Percentiles rank a stretch among this genome's conserved stretches.
These are phyloP conservation scores for Trametes gibbosa DNA, from an alignment of 768 basidiomycete species.

Conservation along the genomic window DNA sequence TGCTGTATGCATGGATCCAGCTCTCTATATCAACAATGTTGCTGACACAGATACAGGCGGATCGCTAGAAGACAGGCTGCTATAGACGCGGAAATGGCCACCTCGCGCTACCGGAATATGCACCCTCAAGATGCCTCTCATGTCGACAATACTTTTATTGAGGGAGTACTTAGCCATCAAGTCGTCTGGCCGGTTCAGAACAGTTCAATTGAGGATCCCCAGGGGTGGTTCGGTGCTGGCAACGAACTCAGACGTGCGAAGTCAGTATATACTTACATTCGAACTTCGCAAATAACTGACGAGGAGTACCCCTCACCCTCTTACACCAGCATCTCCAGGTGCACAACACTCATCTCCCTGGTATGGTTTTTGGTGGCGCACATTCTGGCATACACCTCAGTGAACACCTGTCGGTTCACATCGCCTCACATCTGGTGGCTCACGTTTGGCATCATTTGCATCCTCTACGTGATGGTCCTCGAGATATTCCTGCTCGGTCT, in stretches of 20 bases:
- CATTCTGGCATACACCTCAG: constrained; percentile 73
- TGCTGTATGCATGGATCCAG: constrained; percentile 11
- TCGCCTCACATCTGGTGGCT: constrained; percentile 89
- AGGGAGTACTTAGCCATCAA: neutral
- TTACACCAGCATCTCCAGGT: constrained; percentile 49
- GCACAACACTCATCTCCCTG: constrained; percentile 69
- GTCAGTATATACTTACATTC: too few species aligned
- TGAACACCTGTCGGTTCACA: constrained; percentile 66
- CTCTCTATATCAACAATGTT: too few species aligned
- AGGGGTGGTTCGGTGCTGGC: too few species aligned
- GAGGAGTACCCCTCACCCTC: neutral
- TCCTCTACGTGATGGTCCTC: constrained; percentile 71
- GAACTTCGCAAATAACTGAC: too few species aligned
- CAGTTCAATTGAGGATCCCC: too few species aligned
- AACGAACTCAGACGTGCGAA: too few species aligned
- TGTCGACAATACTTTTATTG: neutral
- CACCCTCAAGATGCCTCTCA: constrained; percentile 5
- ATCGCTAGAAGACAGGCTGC: neutral
- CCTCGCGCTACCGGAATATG: constrained; percentile 24
- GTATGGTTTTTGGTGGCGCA: constrained; percentile 84
- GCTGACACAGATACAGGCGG: neutral
- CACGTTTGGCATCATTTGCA: constrained; percentile 73
- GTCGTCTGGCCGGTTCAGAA: neutral
- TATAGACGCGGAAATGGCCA: constrained; percentile 23
- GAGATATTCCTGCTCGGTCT: constrained; percentile 75